Conservation (phyloP, 2,329 filamentous ascomycete species). For the Xylariomycetidae sp. region DNA sequence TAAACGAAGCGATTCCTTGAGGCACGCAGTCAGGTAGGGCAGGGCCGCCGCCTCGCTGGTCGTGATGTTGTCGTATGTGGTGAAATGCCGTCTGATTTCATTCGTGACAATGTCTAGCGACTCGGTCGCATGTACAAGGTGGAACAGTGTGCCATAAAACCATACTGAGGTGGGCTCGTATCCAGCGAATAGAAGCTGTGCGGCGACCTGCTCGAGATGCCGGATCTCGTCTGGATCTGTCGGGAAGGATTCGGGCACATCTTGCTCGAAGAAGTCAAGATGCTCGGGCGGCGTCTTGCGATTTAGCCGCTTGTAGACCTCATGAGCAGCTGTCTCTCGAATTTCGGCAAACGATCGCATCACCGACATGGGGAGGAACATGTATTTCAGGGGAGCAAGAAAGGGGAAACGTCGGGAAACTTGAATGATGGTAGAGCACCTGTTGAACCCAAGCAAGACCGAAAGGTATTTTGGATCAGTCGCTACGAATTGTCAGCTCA, state of each 20-base stretch:
- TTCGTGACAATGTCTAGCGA: not conserved
- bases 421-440: conserved; percentile 6
- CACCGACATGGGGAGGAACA: conserved; percentile 5
- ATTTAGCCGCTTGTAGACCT: conserved; percentile 8
- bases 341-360: conserved; percentile 7
- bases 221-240: conserved; percentile 6
- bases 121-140: not conserved
- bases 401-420: conserved; percentile 10
- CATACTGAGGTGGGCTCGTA: conserved; percentile 9
- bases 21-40: not conserved
- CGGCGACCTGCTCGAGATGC: conserved; percentile 9
- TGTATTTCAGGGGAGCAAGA: conserved; percentile 8
- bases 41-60: not conserved
- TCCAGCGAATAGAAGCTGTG: conserved; percentile 8
- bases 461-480: too few relatives aligned
- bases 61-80: not conserved
- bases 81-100: not conserved
- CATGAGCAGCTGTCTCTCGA: conserved; percentile 6
- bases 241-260: conserved; percentile 8
- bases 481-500: too few relatives aligned
- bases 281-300: conserved; percentile 7
- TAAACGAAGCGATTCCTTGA: not conserved
- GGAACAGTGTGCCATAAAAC: conserved; percentile 1
- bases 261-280: conserved; percentile 13
- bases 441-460: conserved; percentile 7